A percentile compares a stretch with the other conserved stretches of the same genome.
These are phyloP conservation scores for Fusarium mexicanum DNA, from an alignment of 2,329 filamentous ascomycete genomes.

Conservation along the genomic window DNA sequence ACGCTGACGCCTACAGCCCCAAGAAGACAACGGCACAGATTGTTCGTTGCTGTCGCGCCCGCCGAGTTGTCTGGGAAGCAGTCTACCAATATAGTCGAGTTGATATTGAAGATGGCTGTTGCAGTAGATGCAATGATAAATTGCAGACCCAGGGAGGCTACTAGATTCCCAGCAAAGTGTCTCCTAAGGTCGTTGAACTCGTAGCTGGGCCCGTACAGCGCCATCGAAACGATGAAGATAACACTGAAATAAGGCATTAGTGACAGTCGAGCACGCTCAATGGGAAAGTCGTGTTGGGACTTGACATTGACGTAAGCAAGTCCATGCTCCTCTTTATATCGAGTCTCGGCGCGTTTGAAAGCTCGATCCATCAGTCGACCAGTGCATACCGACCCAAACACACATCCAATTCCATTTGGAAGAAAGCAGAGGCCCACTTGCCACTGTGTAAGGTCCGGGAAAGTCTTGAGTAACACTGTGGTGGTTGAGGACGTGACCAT, in stretches of 20 bases:
- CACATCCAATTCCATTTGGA: conserved; percentile 9
- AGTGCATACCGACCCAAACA: neutral
- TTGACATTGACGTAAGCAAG: neutral
- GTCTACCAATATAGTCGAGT: neutral
- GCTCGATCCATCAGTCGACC: neutral
- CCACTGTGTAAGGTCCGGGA: conserved; percentile 14
- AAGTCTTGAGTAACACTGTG: conserved; percentile 44
- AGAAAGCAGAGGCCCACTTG: conserved; percentile 23
- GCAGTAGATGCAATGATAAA: neutral
- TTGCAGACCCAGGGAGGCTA: neutral
- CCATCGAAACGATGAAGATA: neutral
- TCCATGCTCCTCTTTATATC: neutral
- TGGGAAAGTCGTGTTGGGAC: neutral
- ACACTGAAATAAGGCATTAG: neutral
- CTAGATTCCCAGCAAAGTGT: neutral
- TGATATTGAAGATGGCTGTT: conserved; percentile 2
- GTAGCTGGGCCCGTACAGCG: neutral
- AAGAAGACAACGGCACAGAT: neutral
- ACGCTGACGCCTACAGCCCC: neutral
- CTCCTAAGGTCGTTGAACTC: neutral
- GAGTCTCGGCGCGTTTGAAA: neutral
- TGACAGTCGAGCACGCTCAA: neutral
- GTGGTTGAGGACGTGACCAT: conserved; percentile 50
- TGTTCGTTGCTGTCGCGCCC: neutral
- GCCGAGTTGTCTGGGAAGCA: neutral